Evolutionary conservation across 345 rosid species (phyloP).

Genomic region (Combretum micranthum): DNA sequence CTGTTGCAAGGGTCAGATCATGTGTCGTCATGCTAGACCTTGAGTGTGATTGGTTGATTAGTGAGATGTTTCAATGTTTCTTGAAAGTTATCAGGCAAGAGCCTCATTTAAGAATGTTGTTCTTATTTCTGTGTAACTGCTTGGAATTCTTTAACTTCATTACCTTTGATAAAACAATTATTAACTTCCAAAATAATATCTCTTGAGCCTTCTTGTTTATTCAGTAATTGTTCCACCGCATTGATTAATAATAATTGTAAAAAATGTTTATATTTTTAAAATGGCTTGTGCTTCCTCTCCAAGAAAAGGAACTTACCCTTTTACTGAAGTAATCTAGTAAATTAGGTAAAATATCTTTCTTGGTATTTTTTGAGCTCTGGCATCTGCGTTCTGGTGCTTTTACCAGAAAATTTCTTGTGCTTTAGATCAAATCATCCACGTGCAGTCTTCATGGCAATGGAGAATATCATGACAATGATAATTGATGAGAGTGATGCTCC

Average conservation of each 20-base stretch:
- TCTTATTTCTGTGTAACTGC: neutral
- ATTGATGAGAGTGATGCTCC: slow-evolving; percentile 61
- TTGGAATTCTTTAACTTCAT: neutral
- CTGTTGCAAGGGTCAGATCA: slow-evolving; percentile 56
- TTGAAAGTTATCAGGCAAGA: slow-evolving; percentile 48
- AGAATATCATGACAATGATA: slow-evolving; percentile 56
- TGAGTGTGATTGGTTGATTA: slow-evolving; percentile 49
- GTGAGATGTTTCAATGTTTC: slow-evolving; percentile 57
- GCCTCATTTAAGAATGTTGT: slow-evolving; percentile 5
- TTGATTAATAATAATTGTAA: no score
- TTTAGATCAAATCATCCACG: slow-evolving; percentile 49
- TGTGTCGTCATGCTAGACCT: slow-evolving; percentile 81
- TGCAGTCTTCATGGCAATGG: slow-evolving; percentile 51
- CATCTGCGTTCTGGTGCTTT: slow-evolving; percentile 3
- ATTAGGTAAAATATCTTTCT: neutral
- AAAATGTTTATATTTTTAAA: no score
- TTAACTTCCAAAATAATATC: no score
- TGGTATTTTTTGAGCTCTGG: neutral
- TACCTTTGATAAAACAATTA: no score
- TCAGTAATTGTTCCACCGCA: no score
- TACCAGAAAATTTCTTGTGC: slow-evolving; percentile 9
- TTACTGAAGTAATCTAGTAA: no score
- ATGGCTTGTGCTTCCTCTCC: no score
- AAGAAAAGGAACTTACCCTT: no score
- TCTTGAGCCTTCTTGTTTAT: no score